Conservation (phyloP, 768 basidiomycete species). For the Galerina marginata region DNA sequence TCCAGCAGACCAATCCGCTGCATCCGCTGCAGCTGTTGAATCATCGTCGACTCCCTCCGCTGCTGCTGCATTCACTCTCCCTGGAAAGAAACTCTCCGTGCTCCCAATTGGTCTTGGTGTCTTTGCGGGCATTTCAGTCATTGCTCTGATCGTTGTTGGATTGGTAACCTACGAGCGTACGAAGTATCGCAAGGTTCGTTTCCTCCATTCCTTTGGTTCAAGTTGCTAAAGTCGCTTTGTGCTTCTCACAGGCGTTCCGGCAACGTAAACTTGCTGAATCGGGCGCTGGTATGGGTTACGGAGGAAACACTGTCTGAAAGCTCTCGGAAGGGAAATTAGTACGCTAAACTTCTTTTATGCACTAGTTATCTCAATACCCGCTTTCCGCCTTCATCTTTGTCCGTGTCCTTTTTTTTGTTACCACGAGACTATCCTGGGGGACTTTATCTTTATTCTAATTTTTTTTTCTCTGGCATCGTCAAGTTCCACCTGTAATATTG, state of each 20-base stretch:
- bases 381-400: background rate
- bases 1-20: slow-evolving; percentile 8
- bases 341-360: slow-evolving; percentile 14
- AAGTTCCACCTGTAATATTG: slow-evolving; percentile 14
- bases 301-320: slow-evolving; percentile 52
- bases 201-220: background rate
- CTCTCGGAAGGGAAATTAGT: slow-evolving; percentile 5
- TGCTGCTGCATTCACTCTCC: slow-evolving; percentile 59
- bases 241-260: slow-evolving; percentile 64
- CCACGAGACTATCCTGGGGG: slow-evolving; percentile 1
- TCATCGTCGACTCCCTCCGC: slow-evolving; percentile 39
- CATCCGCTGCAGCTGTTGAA: slow-evolving; percentile 39
- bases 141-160: slow-evolving; percentile 80
- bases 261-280: slow-evolving; percentile 74
- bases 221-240: slow-evolving; percentile 7
- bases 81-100: slow-evolving; percentile 76
- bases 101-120: slow-evolving; percentile 85
- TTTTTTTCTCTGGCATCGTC: slow-evolving; percentile 17
- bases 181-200: slow-evolving; percentile 79
- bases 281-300: slow-evolving; percentile 62
- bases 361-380: background rate
- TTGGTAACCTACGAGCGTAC: slow-evolving; percentile 89
- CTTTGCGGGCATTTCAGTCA: slow-evolving; percentile 84
- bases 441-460: slow-evolving; percentile 1
- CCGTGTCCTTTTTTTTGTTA: background rate